phyloP scores from a whole-genome alignment of 176 grass and related monocot species.

The Carex parvula region DNA sequence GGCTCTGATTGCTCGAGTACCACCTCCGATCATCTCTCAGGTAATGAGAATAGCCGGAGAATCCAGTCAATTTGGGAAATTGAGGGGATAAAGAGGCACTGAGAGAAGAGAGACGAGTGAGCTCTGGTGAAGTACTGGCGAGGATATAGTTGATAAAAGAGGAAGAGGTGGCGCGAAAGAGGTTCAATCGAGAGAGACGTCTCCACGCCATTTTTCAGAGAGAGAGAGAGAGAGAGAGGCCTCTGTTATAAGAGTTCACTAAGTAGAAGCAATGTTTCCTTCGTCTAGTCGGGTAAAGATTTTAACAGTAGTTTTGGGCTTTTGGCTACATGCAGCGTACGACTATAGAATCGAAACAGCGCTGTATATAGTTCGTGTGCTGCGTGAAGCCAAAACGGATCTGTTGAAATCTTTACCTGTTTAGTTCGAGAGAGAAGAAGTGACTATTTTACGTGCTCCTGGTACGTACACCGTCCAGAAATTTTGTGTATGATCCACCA shows the following conservation, averaged over 20 bases:
- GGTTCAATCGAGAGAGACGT: neutral
- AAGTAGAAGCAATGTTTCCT: neutral
- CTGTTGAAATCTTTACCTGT: too few relatives aligned
- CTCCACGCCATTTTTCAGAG: conserved; percentile 18
- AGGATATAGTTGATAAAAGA: neutral
- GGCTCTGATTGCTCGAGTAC: conserved; percentile 34
- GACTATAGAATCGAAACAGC: too few relatives aligned
- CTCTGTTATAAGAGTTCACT: too few relatives aligned
- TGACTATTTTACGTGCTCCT: too few relatives aligned
- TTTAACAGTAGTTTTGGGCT: too few relatives aligned
- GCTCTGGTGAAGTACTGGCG: neutral
- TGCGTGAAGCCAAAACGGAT: too few relatives aligned
- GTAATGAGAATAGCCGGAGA: neutral
- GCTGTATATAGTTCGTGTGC: too few relatives aligned
- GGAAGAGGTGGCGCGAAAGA: neutral
- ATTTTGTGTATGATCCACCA: too few relatives aligned
- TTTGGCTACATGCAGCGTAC: too few relatives aligned
- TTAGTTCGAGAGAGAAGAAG: too few relatives aligned
- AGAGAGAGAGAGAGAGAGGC: neutral
- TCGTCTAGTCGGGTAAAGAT: neutral
- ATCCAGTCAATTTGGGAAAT: neutral
- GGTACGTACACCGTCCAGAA: too few relatives aligned
- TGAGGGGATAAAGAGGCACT: neutral
- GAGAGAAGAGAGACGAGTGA: neutral
- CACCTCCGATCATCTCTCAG: conserved; percentile 18